A percentile compares a stretch with the other conserved stretches of the same genome.
Evolutionary conservation across 306 rosid genomes (phyloP).

Genomic region (Trifolium subterraneum): DNA sequence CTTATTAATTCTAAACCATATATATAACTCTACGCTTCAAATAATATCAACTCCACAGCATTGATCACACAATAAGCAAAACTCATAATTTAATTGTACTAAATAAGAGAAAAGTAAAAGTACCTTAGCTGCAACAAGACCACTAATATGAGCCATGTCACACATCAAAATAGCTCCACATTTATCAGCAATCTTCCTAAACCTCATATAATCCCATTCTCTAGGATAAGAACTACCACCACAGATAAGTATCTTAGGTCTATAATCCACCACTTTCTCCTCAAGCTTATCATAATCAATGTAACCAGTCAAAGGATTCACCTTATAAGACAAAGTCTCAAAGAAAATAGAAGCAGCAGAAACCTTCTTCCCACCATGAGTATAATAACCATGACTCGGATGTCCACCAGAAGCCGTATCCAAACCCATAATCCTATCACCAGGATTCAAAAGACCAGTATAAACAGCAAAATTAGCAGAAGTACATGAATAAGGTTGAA

Average conservation of each 20-base stretch:
- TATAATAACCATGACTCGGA: conserved; percentile 85
- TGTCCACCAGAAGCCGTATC: conserved; percentile 92
- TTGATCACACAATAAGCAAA: conserved; percentile 24
- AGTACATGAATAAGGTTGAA: conserved; percentile 86
- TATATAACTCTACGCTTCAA: background rate
- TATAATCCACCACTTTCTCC: conserved; percentile 77
- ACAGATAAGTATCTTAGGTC: conserved; percentile 85
- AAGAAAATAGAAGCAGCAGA: conserved; percentile 77
- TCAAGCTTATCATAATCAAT: conserved; percentile 85
- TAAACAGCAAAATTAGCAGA: conserved; percentile 86
- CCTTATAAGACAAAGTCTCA: conserved; percentile 76
- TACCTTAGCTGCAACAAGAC: conserved; percentile 89
- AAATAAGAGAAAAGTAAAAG: conserved; percentile 20
- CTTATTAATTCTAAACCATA: conserved; percentile 19
- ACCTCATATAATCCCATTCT: conserved; percentile 82
- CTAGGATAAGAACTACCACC: conserved; percentile 90
- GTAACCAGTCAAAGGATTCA: conserved; percentile 73
- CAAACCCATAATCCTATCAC: conserved; percentile 86
- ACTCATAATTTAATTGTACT: background rate
- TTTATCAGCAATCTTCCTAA: conserved; percentile 77
- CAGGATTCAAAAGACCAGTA: conserved; percentile 74
- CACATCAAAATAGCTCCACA: conserved; percentile 85
- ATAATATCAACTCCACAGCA: background rate
- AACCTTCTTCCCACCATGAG: conserved; percentile 74
- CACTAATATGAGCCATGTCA: conserved; percentile 94